Conservation (phyloP, 1,284 basidiomycete species). For the Naganishia sp. region DNA sequence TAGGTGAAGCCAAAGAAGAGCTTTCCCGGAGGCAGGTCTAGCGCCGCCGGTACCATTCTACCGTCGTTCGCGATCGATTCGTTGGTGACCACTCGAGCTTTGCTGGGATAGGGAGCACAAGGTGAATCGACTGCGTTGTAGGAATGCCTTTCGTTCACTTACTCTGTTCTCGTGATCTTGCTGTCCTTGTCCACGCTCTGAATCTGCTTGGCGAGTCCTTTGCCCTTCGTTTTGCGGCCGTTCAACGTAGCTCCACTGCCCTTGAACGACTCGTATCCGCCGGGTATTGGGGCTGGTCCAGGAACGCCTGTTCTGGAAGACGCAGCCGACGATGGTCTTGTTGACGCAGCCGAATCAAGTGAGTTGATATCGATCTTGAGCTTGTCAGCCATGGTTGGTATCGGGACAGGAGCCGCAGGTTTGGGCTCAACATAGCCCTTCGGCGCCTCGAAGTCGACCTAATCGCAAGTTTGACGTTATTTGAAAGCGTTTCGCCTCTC, state of each 20-base stretch:
- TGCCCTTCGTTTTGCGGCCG: constrained; percentile 88
- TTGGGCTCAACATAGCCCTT: constrained; percentile 82
- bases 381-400: constrained; percentile 93
- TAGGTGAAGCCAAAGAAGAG: constrained; percentile 91
- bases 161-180: constrained; percentile 88
- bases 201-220: constrained; percentile 78
- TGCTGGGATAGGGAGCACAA: constrained; percentile 57
- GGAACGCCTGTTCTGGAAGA: constrained; percentile 50
- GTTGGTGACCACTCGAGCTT: constrained; percentile 81
- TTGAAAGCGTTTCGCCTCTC: not conserved
- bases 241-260: constrained; percentile 84
- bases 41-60: constrained; percentile 79
- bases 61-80: constrained; percentile 70
- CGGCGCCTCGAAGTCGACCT: constrained; percentile 63
- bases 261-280: constrained; percentile 87
- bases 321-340: constrained; percentile 72
- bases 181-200: constrained; percentile 77
- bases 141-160: constrained; percentile 47
- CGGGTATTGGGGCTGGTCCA: constrained; percentile 4
- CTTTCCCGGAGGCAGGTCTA: constrained; percentile 88
- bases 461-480: not conserved
- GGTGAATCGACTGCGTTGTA: constrained; percentile 4
- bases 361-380: constrained; percentile 89
- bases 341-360: constrained; percentile 66
- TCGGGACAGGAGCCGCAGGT: constrained; percentile 66